A percentile compares a stretch with the other conserved stretches of the same genome.
These are phyloP conservation scores for Orbilia quercus DNA, from an alignment of 2,329 filamentous ascomycete genomes.

Conservation along the genomic window DNA sequence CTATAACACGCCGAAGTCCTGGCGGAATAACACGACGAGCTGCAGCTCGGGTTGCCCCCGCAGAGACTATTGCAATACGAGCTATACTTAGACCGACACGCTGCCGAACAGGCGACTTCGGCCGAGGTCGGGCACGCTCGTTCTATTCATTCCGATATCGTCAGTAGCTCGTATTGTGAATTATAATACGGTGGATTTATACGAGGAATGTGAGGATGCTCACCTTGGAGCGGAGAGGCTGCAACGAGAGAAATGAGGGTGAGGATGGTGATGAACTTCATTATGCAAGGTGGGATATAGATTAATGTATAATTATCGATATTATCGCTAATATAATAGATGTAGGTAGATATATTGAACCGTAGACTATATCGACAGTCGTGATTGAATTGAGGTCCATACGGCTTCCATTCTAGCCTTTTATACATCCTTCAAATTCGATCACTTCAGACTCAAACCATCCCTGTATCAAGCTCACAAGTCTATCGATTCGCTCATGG, in stretches of 20 bases:
- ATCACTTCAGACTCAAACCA: no score
- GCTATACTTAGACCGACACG: background rate
- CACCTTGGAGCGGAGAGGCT: constrained; percentile 23
- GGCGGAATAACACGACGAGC: constrained; percentile 11
- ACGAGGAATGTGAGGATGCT: background rate
- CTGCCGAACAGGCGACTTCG: constrained; percentile 2
- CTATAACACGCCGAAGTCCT: constrained; percentile 2
- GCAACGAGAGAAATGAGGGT: constrained; percentile 22
- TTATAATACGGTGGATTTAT: background rate
- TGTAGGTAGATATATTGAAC: no score
- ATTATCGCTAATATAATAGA: no score
- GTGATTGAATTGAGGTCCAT: no score
- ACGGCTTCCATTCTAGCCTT: no score
- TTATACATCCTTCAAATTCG: no score
- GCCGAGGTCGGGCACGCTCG: constrained; percentile 16
- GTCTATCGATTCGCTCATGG: no score
- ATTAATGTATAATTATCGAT: no score
- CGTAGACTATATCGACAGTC: no score
- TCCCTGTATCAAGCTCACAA: no score
- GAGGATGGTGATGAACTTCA: constrained; percentile 44
- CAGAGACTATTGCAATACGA: constrained; percentile 1
- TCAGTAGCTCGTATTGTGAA: no score
- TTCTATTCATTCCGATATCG: constrained; percentile 5
- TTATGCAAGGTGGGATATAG: constrained; percentile 23
- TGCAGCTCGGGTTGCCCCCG: constrained; percentile 19